phyloP scores from a whole-genome alignment of 2,329 filamentous ascomycete species.

The Xylariaceae sp. region DNA sequence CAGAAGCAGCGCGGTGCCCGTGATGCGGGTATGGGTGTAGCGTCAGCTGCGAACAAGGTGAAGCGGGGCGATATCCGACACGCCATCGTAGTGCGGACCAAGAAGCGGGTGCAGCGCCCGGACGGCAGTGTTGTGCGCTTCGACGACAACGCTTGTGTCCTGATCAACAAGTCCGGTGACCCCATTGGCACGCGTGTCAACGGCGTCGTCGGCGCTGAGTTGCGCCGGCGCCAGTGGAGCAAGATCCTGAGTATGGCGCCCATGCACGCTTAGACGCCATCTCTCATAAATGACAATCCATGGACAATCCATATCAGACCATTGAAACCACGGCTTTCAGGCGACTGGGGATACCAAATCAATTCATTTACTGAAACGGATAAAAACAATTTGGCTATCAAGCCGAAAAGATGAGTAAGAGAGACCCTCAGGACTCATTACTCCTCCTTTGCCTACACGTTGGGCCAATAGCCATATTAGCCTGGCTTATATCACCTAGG shows the following conservation, averaged over 20 bases:
- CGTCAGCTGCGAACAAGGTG: slow-evolving; percentile 81
- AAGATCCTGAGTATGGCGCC: slow-evolving; percentile 97
- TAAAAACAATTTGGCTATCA: not conserved
- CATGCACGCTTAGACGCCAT: slow-evolving; percentile 44
- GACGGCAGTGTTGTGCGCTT: slow-evolving; percentile 91
- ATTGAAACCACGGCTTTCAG: not conserved
- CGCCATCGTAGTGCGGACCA: slow-evolving; percentile 88
- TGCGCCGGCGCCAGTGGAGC: slow-evolving; percentile 92
- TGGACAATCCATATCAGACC: not conserved
- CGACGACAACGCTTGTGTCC: slow-evolving; percentile 95
- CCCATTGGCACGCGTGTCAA: slow-evolving; percentile 90
- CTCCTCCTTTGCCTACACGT: not conserved
- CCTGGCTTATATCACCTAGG: slow-evolving; percentile 3
- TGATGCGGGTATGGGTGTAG: slow-evolving; percentile 64
- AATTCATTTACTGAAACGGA: not conserved
- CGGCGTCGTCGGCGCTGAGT: slow-evolving; percentile 82
- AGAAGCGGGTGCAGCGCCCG: slow-evolving; percentile 76
- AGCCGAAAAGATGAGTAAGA: not conserved
- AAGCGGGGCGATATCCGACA: slow-evolving; percentile 94
- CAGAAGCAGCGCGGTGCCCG: slow-evolving; percentile 87
- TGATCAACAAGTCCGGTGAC: slow-evolving; percentile 95
- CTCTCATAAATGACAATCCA: not conserved
- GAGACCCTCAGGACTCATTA: not conserved
- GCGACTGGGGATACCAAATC: not conserved
- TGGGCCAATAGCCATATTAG: not conserved